Base-by-base conservation (phyloP, 192 early-diverging fungal genomes). In the Lunasporangiospora selenospora region DNA sequence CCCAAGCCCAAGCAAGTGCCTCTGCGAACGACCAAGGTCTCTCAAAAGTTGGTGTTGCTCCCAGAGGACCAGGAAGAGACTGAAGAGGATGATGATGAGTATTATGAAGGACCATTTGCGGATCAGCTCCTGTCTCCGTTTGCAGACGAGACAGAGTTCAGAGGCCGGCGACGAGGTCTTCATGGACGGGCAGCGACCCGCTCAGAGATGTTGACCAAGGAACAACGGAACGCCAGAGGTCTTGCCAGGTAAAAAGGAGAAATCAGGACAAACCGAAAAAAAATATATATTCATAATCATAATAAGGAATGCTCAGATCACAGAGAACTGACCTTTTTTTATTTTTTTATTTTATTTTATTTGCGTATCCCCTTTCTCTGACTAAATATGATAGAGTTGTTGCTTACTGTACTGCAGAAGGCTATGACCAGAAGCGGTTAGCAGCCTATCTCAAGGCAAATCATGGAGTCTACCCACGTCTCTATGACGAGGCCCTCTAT, bases 31-130 rank as follows among this genome's bases (percentile, higher is more conserved):
- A 93, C 92, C 43, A 97, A 97, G 65, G 87, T 87, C 26, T 92
- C 93, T 10, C 92, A 94, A 73, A 97, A 95, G 80, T 81, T 97
- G 10, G 90, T 92, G 7, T 79, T 97, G 26, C 81, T 97, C 27
- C 95, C 95, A 11, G 75, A 77, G 49, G 69, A 75, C 33, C 62
- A 53, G 30, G 66, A 75, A 19, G 45, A 55, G 16, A 42, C 49
- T 7, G 58, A 65, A 4, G 54, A 71, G 16, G 69, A 75, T 29
- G 62, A 65, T 26, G 57, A 53, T 3, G 75, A 65, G 0, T 8
- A 46, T 19, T 24, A 36, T n/a, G 65, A 66, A 1, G 26, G 49
- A 3, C 11, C 33, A n/a, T 63, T 47, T 44, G 38, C 41, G 8
- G 69, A 67, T 31, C 41, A 36, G 8, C 43, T 50, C 12, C n/a